phyloP scores from a whole-genome alignment of 352 stramenopile species.

The Hyaloperonospora brassicae region DNA sequence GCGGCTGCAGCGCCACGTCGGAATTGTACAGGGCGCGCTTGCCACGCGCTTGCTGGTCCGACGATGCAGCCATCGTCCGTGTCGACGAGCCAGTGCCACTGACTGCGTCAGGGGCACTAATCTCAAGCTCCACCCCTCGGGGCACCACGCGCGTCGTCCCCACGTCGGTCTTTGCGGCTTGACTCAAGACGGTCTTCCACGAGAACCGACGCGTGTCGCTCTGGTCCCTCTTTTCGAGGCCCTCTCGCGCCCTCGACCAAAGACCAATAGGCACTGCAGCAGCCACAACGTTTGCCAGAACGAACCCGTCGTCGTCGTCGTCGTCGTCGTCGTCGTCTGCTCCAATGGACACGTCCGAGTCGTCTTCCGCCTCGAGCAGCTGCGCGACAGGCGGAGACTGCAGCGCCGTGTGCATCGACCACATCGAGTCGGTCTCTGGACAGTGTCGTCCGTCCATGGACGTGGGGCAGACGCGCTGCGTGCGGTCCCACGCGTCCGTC shows the following conservation, averaged over 20 bases:
- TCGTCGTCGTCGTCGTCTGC: constrained; percentile 25
- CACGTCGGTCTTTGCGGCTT: constrained; percentile 37
- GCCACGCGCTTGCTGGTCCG: constrained; percentile 16
- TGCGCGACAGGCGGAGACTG: constrained; percentile 14
- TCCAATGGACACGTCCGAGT: constrained; percentile 26
- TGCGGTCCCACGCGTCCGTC: constrained; percentile 1
- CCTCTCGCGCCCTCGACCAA: too few species aligned
- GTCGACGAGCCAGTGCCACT: too few species aligned
- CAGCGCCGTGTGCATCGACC: constrained; percentile 22
- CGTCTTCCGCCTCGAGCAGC: constrained; percentile 15
- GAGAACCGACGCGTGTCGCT: constrained; percentile 8
- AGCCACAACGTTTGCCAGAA: constrained; percentile 10
- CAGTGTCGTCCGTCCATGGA: constrained; percentile 20
- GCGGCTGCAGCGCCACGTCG: constrained; percentile 28
- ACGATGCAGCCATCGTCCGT: too few species aligned
- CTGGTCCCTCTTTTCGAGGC: too few species aligned
- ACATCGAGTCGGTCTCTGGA: constrained; percentile 17
- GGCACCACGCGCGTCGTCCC: constrained; percentile 12
- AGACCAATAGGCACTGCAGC: constrained; percentile 15
- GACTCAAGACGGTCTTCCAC: constrained; percentile 52
- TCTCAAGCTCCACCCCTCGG: too few species aligned
- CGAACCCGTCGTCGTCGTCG: constrained; percentile 12
- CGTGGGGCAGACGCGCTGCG: constrained; percentile 16
- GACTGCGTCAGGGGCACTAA: too few species aligned
- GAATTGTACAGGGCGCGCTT: constrained; percentile 24